Percentiles rank a stretch among this genome's conserved stretches.
Conservation (phyloP, 352 stramenopile genomes). For the Phytopythium delawarense region DNA sequence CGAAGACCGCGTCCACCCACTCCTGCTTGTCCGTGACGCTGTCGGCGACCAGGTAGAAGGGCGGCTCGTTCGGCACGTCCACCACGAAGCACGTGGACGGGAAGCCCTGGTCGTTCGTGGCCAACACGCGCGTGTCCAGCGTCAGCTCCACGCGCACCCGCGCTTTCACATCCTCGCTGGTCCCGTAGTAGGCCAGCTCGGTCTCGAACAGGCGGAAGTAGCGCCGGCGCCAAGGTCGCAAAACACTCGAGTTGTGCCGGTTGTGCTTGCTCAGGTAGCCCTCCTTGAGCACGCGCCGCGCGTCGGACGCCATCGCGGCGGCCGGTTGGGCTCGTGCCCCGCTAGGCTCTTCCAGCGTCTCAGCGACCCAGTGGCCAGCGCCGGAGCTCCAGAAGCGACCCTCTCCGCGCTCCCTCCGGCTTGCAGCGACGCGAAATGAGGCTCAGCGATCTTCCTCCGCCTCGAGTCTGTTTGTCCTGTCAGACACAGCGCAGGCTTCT, state of each 20-base stretch:
- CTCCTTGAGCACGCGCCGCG: slow-evolving; percentile 53
- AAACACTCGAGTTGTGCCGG: slow-evolving; percentile 8
- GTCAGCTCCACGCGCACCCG: slow-evolving; percentile 42
- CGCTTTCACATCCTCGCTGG: slow-evolving; percentile 22
- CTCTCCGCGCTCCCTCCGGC: background rate
- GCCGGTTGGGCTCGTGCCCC: background rate
- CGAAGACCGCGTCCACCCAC: slow-evolving; percentile 56
- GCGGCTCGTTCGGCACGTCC: slow-evolving; percentile 29
- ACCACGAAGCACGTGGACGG: slow-evolving; percentile 43
- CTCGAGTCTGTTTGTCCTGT: background rate
- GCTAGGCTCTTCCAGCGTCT: too few relatives aligned
- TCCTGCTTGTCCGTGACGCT: slow-evolving; percentile 59
- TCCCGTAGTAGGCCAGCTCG: slow-evolving; percentile 59
- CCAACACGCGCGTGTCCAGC: slow-evolving; percentile 47
- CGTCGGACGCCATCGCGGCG: slow-evolving; percentile 14
- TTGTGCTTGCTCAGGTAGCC: slow-evolving; percentile 71
- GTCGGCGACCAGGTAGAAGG: slow-evolving; percentile 61
- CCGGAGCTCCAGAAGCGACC: background rate
- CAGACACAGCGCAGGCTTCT: background rate
- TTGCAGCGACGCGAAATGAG: background rate
- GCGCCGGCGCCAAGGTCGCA: slow-evolving; percentile 49
- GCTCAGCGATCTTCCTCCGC: background rate
- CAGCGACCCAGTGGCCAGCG: background rate
- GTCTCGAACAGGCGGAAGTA: slow-evolving; percentile 69
- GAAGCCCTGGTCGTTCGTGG: slow-evolving; percentile 69